Evolutionary conservation across 2,329 filamentous ascomycete species (phyloP), one percentile per base, ranked within the genome.

Genomic region (Colletotrichum navitas): DNA sequence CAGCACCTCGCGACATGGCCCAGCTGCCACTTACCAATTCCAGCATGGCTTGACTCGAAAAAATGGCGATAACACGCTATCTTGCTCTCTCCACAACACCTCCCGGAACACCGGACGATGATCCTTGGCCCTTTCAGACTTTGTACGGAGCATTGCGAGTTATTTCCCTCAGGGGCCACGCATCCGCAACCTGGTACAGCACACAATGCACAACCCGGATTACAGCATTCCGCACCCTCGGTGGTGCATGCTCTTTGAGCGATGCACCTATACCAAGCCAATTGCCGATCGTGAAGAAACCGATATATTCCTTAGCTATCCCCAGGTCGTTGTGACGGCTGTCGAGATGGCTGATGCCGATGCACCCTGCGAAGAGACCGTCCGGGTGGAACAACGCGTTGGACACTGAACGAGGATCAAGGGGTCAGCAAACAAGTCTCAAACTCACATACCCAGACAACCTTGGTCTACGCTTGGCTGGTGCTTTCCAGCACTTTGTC

Each of bases 11-110:
- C 55, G 66, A 72, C 69, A 39, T 54, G 69, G 65, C 59, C 66
- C 52, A 64, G 43, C 66, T 41, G 66, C 43, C 58, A 68, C 36
- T 63, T 63, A 52, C 68, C 64, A 39, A 24, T 70, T 66, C 54
- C 14, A 61, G 60, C 66, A 68, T 65, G 66, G 69, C 65, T 72
- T 72, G 65, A 70, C 69, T 72, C 66, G 65, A 70, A 45, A 72
- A 64, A 70, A 41, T 60, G 60, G 59, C 56, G 69, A 70, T 65
- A 72, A 61, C 47, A 70, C 66, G 54, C 39, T 65, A 70, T 60
- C 24, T 62, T 14, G 24, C 39, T 26, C 51, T 60, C 51, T 47
- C 63, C 67, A 59, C 67, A 66, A 41, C n/a, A 68, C 34, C 34
- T 63, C 58, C 26, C 63, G 65, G 64, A 14, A 68, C 59, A 63